A percentile compares a stretch with the other conserved stretches of the same genome.
These are phyloP conservation scores for Salicornia ramosissima DNA, from an alignment of 148 eudicot genomes.

Conservation along the genomic window DNA sequence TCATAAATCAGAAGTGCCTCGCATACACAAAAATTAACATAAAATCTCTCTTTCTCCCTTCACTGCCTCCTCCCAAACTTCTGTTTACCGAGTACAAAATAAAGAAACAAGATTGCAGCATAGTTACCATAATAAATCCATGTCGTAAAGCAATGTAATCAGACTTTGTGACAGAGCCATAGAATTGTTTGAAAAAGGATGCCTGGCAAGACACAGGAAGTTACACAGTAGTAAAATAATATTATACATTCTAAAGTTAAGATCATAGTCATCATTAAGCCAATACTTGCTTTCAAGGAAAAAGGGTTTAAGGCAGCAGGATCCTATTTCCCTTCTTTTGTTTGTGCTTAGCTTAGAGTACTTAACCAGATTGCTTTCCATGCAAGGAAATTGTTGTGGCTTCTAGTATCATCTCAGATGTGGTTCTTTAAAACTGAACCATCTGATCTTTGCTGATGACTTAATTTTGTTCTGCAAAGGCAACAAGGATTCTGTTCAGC, in stretches of 20 bases:
- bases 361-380: too few species aligned
- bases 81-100: too few species aligned
- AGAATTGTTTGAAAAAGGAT: conserved; percentile 86
- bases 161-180: conserved; percentile 72
- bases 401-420: too few species aligned
- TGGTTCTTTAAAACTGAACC: too few species aligned
- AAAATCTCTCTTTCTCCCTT: background rate
- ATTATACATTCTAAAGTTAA: background rate
- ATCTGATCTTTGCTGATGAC: too few species aligned
- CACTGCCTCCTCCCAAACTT: background rate
- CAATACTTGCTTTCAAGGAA: background rate
- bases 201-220: conserved; percentile 33
- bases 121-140: conserved; percentile 71
- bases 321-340: too few species aligned
- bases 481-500: too few species aligned
- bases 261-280: background rate
- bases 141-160: conserved; percentile 74
- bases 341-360: too few species aligned
- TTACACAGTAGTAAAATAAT: background rate
- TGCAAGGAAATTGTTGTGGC: too few species aligned
- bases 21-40: conserved; percentile 4
- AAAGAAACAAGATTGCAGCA: background rate
- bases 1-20: background rate
- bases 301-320: too few species aligned
- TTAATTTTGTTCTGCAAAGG: too few species aligned